Base-by-base conservation (phyloP, 2,329 filamentous ascomycete species). In the Cryphonectria japonica region DNA sequence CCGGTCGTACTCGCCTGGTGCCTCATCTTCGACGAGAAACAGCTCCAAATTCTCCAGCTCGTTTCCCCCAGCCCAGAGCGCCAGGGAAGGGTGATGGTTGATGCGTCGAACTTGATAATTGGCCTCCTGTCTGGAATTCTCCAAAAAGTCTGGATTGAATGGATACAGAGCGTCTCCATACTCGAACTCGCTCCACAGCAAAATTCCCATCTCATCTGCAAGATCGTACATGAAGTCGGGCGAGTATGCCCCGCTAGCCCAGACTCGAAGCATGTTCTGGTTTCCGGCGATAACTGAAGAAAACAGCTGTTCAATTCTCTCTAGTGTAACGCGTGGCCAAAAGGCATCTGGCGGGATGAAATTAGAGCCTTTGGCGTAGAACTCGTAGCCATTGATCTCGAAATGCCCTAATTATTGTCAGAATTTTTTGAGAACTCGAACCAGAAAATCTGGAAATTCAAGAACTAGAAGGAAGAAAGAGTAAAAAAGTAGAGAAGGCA, bases 321-420 rank as follows among this genome's bases (percentile, higher is more conserved):
- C 78, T 34, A 81, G 77, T 0, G 87, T 89, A 7, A 91, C 88
- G 60, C 87, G 82, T 0, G 88, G 85, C 87, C 88, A 90, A 76
- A 91, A 91, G 2, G 84, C 83, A 76, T 90, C 88, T 0, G 87
- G 87, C 0, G 88, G 88, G 66, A 91, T 88, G 73, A 91, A 86
- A 73, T 91, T 90, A 26, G 86, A 88, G 4, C 88, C 89, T 75
- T 90, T 90, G 2, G 87, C 88, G 74, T 89, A 91, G 74, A 91
- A 89, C 16, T 88, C 85, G 65, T 87, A 84, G 0, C 89, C 88
- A 71, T 91, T 91, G 71, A 91, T 83, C 76, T 91, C 88, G 73
- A 91, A 91, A 76, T 91, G 87, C 88, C 88, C 88, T 77, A 83
- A 83, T 4, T 34, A n/a, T 9, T 85, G 83, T 72, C 29, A 26